Conservation (phyloP, 169 alveolate species). For the Eimeria acervulina region DNA sequence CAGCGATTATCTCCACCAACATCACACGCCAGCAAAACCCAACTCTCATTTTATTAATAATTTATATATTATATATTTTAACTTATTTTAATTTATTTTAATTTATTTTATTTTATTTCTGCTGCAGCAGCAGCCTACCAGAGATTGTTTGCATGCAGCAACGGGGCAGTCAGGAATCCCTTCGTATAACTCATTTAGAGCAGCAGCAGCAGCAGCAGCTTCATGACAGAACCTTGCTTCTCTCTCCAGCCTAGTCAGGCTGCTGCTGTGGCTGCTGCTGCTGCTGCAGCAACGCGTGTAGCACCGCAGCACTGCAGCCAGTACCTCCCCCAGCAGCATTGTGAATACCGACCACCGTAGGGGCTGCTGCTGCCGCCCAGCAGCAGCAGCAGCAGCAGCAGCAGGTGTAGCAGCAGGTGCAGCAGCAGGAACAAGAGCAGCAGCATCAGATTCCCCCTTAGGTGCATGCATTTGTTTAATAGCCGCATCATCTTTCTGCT, state of each 20-base stretch:
- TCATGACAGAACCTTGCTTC: not conserved
- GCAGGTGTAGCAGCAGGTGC: not conserved
- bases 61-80: no score
- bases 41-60: no score
- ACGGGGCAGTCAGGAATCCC: not conserved
- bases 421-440: not conserved
- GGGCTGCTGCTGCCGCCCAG: conserved; percentile 22
- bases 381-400: no score
- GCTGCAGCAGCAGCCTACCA: conserved; percentile 41
- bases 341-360: conserved; percentile 3
- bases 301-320: conserved; percentile 24
- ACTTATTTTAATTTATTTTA: not conserved
- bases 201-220: conserved; percentile 58
- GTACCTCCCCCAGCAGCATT: conserved; percentile 40
- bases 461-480: not conserved
- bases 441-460: not conserved
- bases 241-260: not conserved
- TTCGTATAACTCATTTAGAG: not conserved
- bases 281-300: no score
- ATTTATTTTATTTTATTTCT: not conserved
- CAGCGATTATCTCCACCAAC: no score
- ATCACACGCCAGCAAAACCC: no score
- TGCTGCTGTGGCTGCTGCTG: no score
- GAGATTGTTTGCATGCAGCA: conserved; percentile 12
- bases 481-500: no score